Conservation (phyloP, 495 filamentous ascomycete species). For the Trichoderma gamsii region DNA sequence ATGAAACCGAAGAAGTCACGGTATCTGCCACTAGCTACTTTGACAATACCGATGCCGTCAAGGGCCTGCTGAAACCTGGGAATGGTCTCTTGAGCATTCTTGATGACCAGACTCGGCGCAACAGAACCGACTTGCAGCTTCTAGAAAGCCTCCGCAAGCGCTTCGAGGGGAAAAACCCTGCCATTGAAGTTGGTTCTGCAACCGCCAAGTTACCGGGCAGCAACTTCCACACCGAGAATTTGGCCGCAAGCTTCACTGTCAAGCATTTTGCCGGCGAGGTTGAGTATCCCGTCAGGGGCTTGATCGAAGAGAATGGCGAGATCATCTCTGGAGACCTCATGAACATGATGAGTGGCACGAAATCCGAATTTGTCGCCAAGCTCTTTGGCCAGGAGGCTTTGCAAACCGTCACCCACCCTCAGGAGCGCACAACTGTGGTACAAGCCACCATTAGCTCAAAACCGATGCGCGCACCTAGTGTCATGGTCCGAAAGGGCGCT, state of each 20-base stretch:
- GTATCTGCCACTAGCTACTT: slow-evolving; percentile 93
- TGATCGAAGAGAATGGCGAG: slow-evolving; percentile 93
- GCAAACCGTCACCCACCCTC: slow-evolving; percentile 82
- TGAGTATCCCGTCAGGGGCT: slow-evolving; percentile 79
- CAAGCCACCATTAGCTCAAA: slow-evolving; percentile 95
- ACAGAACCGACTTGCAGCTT: slow-evolving; percentile 81
- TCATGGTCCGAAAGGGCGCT: slow-evolving; percentile 61
- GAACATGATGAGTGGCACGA: slow-evolving; percentile 85
- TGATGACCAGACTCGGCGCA: slow-evolving; percentile 87
- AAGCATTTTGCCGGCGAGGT: slow-evolving; percentile 95
- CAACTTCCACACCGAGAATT: slow-evolving; percentile 75
- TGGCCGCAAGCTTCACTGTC: slow-evolving; percentile 73
- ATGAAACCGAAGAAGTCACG: slow-evolving; percentile 85
- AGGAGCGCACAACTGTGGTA: slow-evolving; percentile 85
- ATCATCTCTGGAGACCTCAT: slow-evolving; percentile 92
- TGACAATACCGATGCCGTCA: slow-evolving; percentile 91
- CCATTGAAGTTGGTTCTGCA: slow-evolving; percentile 67
- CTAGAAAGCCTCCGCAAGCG: slow-evolving; percentile 84
- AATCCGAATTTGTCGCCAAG: slow-evolving; percentile 78
- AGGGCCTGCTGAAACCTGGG: slow-evolving; percentile 79
- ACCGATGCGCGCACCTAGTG: slow-evolving; percentile 84
- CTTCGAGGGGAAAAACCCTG: slow-evolving; percentile 89
- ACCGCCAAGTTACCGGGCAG: slow-evolving; percentile 66
- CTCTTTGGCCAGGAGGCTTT: slow-evolving; percentile 91
- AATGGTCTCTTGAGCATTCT: slow-evolving; percentile 91